Conservation (phyloP, 1,284 basidiomycete species). For the Pseudozyma hubeiensis region DNA sequence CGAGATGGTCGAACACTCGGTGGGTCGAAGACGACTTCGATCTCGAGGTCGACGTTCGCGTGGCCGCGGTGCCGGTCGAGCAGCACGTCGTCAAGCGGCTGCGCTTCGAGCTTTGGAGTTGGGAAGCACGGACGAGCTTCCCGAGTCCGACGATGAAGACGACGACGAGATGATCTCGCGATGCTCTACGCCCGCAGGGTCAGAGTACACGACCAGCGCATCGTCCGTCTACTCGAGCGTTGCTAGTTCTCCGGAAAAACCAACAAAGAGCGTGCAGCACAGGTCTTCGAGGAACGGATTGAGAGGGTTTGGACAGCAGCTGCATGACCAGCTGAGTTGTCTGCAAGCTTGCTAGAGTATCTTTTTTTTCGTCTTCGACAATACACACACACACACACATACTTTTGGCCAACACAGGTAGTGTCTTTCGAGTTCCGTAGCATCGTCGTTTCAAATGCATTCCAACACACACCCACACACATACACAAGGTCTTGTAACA, state of each 20-base stretch:
- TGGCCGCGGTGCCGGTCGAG: slow-evolving; percentile 56
- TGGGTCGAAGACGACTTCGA: slow-evolving; percentile 29
- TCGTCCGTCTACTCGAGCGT: slow-evolving; percentile 25
- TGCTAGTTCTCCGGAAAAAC: slow-evolving; percentile 10
- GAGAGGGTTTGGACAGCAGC: slow-evolving; percentile 6
- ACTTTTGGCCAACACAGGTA: too few species aligned
- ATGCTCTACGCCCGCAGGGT: slow-evolving; percentile 28
- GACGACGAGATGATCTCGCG: slow-evolving; percentile 19
- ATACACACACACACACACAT: too few species aligned
- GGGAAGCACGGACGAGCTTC: slow-evolving; percentile 23
- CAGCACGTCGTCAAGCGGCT: slow-evolving; percentile 54
- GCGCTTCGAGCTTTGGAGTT: slow-evolving; percentile 38
- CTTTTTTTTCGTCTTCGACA: too few species aligned
- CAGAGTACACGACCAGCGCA: slow-evolving; percentile 16
- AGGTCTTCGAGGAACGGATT: background rate
- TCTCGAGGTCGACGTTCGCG: slow-evolving; percentile 53
- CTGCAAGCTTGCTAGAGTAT: background rate
- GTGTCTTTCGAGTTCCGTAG: too few species aligned
- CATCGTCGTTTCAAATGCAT: too few species aligned
- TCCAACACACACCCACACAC: too few species aligned
- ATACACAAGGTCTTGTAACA: too few species aligned
- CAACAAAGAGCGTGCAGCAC: background rate
- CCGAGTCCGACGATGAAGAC: slow-evolving; percentile 15
- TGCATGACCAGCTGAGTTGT: slow-evolving; percentile 2
- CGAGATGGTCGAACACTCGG: background rate